Evolutionary conservation across 306 rosid genomes (phyloP), one percentile per base, ranked within the genome.

Genomic region (Alnus rubra): DNA sequence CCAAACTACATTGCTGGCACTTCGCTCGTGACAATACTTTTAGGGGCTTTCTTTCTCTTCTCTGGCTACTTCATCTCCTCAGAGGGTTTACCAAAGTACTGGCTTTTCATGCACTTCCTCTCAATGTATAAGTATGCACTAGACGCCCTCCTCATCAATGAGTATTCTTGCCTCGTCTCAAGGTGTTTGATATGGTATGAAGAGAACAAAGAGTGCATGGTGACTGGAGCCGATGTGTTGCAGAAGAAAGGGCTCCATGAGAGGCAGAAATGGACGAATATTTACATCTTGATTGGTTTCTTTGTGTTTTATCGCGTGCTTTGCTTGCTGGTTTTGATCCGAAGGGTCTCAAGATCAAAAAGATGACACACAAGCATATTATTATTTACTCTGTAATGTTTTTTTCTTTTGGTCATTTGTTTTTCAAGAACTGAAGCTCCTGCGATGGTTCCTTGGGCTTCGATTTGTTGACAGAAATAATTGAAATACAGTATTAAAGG

Each of bases 41-140:
- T 94, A 0, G 98, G 88, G 1, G 97, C 93, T 4, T 94, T 91
- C 77, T 94, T 92, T 49, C 88, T 94, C 1, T 94, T 94, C 82
- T 92, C 95, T 1, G 98, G 98, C 0, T 94, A 94, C 80, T 94
- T 94, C 75, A 91, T 91, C 55, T 86, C 97, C 0, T 69, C 82
- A 54, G 90, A 88, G 0, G 83, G 89, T 71, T 14, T 94, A 60
- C 98, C 97, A 0, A 92, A 85, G 60, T 88, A 88, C 71, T 94
- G 98, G 98, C 78, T 92, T 5, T 89, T 91, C 88, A 94, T 94
- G 98, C 91, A 92, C 58, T 92, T 94, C 47, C 72, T 94, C 9
- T 89, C 95, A 0, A 94, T 94, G 97, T 94, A 94, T 56, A 94
- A 94, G 70, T 94, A 94, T 7, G 98, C 94, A 5, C 92, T 94